Base-by-base conservation (phyloP, 495 filamentous ascomycete genomes). In the Podospora pseudocomata region DNA sequence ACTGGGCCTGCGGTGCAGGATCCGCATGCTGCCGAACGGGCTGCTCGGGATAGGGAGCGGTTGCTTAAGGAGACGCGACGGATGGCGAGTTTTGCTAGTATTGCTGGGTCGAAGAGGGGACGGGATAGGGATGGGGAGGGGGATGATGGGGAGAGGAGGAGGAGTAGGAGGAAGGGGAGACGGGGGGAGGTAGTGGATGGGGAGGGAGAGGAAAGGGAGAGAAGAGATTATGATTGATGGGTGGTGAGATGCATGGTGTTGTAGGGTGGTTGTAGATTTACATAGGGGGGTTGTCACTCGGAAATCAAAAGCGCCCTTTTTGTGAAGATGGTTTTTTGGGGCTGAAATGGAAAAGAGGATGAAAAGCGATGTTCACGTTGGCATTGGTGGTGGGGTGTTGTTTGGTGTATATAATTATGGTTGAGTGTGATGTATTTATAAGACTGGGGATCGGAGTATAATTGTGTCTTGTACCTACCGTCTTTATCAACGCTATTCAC, bases 31-130 rank as follows among this genome's bases (percentile, higher is more conserved):
- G 80, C 89, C 1, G 92, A 94, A 73, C 88, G 92, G 18, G 90
- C 92, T 75, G 88, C 88, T 15, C 84, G 91, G 16, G 89, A 93
- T 67, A 83, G 90, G 13, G 92, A 94, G 75, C 84, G 93, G 13
- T 76, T 94, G 58, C 81, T 91, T 5, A 91, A 91, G 69, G 92
- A 96, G 76, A 85, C 92, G 61, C 88, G 93, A 76, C 87, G 90
- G 19, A 89, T 92, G 60, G 87, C 87, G 2, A 82, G 77, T n/a
- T 72, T 83, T 71, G 78, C 69, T 70, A 83, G 79, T 80, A 75
- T 72, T 77, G 79, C 75, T n/a, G 62, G 26, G 39, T 55, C 65
- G 26, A 65, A 70, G 15, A 67, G 60, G 3, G 62, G 4, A 6
- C 58, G 53, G 15, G 61, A 70, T 16, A 67, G 16, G 16, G 73